Evolutionary conservation across 768 basidiomycete genomes (phyloP), one percentile per base, ranked within the genome.

Genomic region (Boletus eberwhitei): DNA sequence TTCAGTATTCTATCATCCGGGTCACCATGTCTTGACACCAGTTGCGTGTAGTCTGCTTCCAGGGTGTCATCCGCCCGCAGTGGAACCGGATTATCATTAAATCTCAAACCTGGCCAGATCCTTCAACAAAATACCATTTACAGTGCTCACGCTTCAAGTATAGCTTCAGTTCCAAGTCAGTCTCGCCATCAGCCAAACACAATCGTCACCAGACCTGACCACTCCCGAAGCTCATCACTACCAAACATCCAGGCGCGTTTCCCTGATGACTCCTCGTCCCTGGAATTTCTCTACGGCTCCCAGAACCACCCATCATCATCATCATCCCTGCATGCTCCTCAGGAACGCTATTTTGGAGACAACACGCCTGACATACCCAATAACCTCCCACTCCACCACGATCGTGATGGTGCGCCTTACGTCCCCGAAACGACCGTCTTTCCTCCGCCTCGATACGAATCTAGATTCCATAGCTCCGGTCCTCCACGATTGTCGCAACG

Each of bases 21-120:
- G 6, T 37, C 39, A 17, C 37, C 41, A 4, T 41, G 34, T 60
- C 51, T 56, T 64, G 41, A 67, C 46, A 42, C 53, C 24, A 9
- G 11, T 31, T 32, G 21, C 36, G 32, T 51, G 19, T 42, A 67
- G 67, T 50, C 57, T 40, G n/a, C 41, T 40, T 19, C 48, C 31
- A 48, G 26, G 17, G 26, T 41, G 5, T 55, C 56, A 16, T 52
- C 34, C 14, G 2, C 44, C 24, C 35, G 41, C 16, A 41, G 3
- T 34, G 53, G 59, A 38, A n/a, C 35, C 5, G 78, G 75, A n/a
- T 70, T 78, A 37, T 76, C 79, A 32, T 65, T 83, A 24, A 79
- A 79, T 53, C 72, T 85, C 21, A 69, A 73, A 7, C 83, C 83
- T 14, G 84, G 83, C 13, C 81, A 85, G 67, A 71, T 85, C 36